Conservation (phyloP, 2,329 filamentous ascomycete species). For the Diaporthe eres region DNA sequence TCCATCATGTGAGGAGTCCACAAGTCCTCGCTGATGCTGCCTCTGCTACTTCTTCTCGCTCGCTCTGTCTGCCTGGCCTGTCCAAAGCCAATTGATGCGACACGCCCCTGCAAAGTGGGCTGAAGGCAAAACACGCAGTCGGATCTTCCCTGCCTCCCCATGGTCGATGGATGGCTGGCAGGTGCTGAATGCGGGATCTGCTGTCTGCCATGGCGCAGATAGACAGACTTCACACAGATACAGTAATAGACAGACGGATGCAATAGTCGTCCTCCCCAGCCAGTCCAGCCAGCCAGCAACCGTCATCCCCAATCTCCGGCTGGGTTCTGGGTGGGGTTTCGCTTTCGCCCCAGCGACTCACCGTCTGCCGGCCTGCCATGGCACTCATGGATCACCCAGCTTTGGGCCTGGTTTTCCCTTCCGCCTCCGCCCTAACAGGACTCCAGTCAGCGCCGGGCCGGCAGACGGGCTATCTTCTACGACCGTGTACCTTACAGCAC, state of each 20-base stretch:
- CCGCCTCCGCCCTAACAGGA: not conserved
- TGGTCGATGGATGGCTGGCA: slow-evolving; percentile 6
- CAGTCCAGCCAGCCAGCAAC: slow-evolving; percentile 9
- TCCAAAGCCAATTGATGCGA: slow-evolving; percentile 19
- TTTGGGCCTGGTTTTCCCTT: not conserved
- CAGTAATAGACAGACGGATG: not conserved
- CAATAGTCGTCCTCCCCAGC: not conserved
- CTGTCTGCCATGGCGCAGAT: not conserved
- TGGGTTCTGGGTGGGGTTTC: slow-evolving; percentile 9
- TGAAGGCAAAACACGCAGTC: slow-evolving; percentile 12
- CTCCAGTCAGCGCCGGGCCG: not conserved
- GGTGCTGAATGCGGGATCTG: not conserved
- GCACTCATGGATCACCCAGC: slow-evolving; percentile 15
- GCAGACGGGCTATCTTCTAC: not conserved
- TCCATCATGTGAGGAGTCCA: slow-evolving; percentile 5
- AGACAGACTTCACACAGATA: not conserved
- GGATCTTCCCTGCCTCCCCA: slow-evolving; percentile 3
- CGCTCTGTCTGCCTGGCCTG: not conserved
- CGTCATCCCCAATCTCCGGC: slow-evolving; percentile 26
- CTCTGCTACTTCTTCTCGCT: not conserved
- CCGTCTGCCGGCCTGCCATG: slow-evolving; percentile 3
- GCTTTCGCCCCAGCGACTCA: slow-evolving; percentile 8
- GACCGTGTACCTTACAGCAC: not conserved
- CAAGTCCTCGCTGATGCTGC: not conserved
- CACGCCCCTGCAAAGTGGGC: slow-evolving; percentile 27